Base-by-base conservation (phyloP, 305 asterid species). In the Andrographis paniculata region DNA sequence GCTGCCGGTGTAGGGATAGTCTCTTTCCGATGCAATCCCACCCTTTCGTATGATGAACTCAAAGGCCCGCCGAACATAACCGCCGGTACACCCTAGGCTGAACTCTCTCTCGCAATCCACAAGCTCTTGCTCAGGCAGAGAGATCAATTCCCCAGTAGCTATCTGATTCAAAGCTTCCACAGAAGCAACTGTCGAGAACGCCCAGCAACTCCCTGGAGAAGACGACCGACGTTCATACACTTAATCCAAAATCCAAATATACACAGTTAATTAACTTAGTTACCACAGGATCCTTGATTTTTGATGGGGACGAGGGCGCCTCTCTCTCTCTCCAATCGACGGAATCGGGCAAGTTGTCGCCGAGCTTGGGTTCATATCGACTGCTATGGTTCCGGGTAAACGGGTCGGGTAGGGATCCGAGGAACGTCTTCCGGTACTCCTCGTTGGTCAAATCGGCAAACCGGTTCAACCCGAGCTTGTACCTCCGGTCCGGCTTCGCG, bases 251-350 rank as follows among this genome's bases (percentile, higher is more conserved):
- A 36, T 44, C 22, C 20, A n/a, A 33, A 1, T 2, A 33, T 33
- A 11, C 8, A 11, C 8, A 24, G 4, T 24, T 24, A 3, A 24
- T 4, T 4, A 24, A 24, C 30, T 8, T 24, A 24, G 8, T 24
- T 69, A 88, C 97, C 98, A 28, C 95, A 85, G 64, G 76, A 61
- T 48, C 95, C 94, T 54, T 89, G 98, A 73, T 89, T 83, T 52
- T 89, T 89, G 69, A 89, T 65, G 22, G 70, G 67, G 36, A 52
- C 73, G 14, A 89, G 88, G 18, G 93, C 95, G 41, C 94, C 96
- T 60, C 71, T 71, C 52, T 57, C 58, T 44, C 20, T 52, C 94
- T 78, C 98, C 96, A 89, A 65, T 89, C 98, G 46, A 89, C 38
- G 17, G 86, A 76, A 0, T 76, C 94, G 64, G 96, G 95, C 78